Conservation (phyloP, 2,329 filamentous ascomycete genomes). For the Fusarium subtropicale region DNA sequence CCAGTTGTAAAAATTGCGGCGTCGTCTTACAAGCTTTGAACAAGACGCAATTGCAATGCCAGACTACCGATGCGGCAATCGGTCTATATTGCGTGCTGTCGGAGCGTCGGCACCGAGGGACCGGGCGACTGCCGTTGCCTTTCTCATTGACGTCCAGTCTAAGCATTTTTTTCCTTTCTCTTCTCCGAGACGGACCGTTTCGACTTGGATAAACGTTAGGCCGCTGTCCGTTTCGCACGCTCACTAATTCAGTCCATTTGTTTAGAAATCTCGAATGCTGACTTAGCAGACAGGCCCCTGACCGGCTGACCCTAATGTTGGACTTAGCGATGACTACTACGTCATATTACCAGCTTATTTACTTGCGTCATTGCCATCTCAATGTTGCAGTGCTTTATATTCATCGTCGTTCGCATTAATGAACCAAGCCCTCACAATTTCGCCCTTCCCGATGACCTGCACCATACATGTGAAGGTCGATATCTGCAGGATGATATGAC, state of each 20-base stretch:
- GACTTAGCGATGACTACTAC: constrained; percentile 17
- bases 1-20: neutral
- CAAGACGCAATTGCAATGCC: constrained; percentile 7
- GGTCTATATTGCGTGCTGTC: constrained; percentile 12
- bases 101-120: constrained; percentile 39
- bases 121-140: constrained; percentile 38
- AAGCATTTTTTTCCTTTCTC: constrained; percentile 14
- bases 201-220: constrained; percentile 19
- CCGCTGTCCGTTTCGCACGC: constrained; percentile 8
- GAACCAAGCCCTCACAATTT: neutral
- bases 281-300: constrained; percentile 12
- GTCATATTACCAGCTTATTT: constrained; percentile 18
- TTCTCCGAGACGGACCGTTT: neutral
- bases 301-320: neutral
- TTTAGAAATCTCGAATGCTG: constrained; percentile 9
- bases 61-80: constrained; percentile 35
- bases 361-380: constrained; percentile 31
- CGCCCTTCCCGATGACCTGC: neutral
- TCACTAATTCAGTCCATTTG: neutral
- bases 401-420: neutral
- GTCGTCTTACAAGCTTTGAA: constrained; percentile 1
- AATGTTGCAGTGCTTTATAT: constrained; percentile 10
- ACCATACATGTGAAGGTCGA: neutral
- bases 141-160: neutral
- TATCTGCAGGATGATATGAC: neutral